Percentiles rank a stretch among this genome's conserved stretches.
These are phyloP conservation scores for Saccharomyces hybrid DNA, from an alignment of 1,139 yeast genomes.

Conservation along the genomic window DNA sequence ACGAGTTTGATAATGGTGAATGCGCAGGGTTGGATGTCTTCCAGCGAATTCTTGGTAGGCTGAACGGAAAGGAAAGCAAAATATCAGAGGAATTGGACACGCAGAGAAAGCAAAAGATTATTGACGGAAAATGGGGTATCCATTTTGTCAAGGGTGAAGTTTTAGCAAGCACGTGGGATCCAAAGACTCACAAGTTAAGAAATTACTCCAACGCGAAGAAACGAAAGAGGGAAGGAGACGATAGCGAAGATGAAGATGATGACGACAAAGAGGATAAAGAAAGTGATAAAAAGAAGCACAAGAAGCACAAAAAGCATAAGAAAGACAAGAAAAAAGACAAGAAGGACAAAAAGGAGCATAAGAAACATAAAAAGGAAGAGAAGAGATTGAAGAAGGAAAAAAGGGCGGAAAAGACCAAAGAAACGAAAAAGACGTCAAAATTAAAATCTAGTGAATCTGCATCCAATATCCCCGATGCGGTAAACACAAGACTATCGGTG, in stretches of 20 bases:
- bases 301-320: conserved; percentile 1
- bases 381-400: conserved; percentile 26
- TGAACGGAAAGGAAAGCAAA: conserved; percentile 67
- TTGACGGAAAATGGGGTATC: conserved; percentile 80
- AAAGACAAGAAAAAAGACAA: conserved; percentile 3
- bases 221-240: conserved; percentile 1
- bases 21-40: conserved; percentile 89
- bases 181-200: conserved; percentile 41
- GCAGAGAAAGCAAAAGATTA: conserved; percentile 57
- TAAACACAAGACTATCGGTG: conserved; percentile 63
- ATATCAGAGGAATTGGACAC: conserved; percentile 54
- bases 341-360: conserved; percentile 27
- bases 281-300: conserved; percentile 1
- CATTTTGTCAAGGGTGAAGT: conserved; percentile 81
- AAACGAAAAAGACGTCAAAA: conserved; percentile 19
- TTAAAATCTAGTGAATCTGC: conserved; percentile 18
- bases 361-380: conserved; percentile 29
- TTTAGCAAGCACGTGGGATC: conserved; percentile 77
- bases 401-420: conserved; percentile 31
- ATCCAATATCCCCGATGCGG: conserved; percentile 31
- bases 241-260: conserved; percentile 2
- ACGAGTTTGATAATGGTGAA: conserved; percentile 68
- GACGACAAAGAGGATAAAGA: not conserved
- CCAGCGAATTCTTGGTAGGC: conserved; percentile 79
- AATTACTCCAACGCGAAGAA: conserved; percentile 14